phyloP scores from a whole-genome alignment of 1,284 basidiomycete species.

The Trichosporon faecale region DNA sequence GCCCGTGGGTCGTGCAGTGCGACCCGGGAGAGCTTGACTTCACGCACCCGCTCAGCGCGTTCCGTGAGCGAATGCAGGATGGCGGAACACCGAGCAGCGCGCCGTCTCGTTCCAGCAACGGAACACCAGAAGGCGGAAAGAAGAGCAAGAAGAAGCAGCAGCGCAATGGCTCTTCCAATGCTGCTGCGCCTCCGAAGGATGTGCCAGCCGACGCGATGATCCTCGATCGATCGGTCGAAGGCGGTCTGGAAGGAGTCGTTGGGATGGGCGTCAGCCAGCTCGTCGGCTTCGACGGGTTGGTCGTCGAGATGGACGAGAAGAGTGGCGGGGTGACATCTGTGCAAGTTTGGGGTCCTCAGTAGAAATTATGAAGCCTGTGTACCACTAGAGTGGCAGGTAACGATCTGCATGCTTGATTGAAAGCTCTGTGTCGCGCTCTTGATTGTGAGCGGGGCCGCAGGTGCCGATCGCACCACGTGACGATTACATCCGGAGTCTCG shows the following conservation, averaged over 20 bases:
- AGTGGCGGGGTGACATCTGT: slow-evolving; percentile 58
- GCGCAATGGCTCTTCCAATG: not conserved
- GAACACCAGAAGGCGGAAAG: not conserved
- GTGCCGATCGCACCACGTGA: not conserved
- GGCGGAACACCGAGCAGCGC: not conserved
- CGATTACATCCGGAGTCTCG: slow-evolving; percentile 1
- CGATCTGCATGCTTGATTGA: slow-evolving; percentile 12
- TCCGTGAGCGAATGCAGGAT: slow-evolving; percentile 18
- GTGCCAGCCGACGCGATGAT: slow-evolving; percentile 62
- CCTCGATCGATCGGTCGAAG: slow-evolving; percentile 75
- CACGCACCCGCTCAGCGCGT: slow-evolving; percentile 29
- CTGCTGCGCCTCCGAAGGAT: slow-evolving; percentile 55
- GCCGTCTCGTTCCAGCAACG: not conserved
- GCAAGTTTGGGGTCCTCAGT: slow-evolving; percentile 30
- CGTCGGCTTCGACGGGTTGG: slow-evolving; percentile 74
- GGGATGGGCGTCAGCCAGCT: slow-evolving; percentile 50
- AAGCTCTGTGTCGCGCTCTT: not conserved
- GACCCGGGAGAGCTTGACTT: slow-evolving; percentile 26
- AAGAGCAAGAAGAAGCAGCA: slow-evolving; percentile 19
- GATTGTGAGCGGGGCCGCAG: not conserved
- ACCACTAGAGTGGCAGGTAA: not conserved
- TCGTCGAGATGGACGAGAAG: slow-evolving; percentile 70
- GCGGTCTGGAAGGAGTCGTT: slow-evolving; percentile 56
- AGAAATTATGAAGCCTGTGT: not conserved
- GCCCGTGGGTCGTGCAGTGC: slow-evolving; percentile 69